phyloP scores from a whole-genome alignment of 768 basidiomycete genomes.

The Cubamyces sp. region DNA sequence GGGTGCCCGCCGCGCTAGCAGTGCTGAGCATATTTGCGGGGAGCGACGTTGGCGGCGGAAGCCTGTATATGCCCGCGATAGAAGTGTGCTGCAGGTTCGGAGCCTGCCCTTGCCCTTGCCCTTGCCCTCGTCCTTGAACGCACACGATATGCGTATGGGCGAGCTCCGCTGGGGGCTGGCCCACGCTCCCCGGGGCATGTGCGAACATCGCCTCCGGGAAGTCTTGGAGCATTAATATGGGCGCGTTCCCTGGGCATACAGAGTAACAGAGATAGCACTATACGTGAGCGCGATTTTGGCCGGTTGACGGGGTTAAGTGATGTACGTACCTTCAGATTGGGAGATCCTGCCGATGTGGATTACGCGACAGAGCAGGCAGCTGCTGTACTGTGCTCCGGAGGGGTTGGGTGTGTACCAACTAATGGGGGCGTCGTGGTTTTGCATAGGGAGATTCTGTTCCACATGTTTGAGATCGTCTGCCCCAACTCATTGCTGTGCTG shows the following conservation, averaged over 20 bases:
- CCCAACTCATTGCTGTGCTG: too few relatives aligned
- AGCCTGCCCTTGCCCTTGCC: not conserved
- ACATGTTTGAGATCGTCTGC: too few relatives aligned
- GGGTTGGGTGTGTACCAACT: not conserved
- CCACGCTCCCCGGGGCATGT: not conserved
- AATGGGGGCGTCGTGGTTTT: not conserved
- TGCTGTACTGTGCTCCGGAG: not conserved
- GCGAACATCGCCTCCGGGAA: not conserved
- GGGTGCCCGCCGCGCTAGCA: too few relatives aligned
- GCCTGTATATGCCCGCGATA: not conserved
- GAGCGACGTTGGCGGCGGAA: not conserved
- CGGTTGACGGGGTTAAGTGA: not conserved
- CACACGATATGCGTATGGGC: not conserved
- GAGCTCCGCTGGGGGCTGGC: not conserved
- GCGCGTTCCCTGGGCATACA: not conserved
- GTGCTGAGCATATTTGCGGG: too few relatives aligned
- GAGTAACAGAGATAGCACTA: not conserved
- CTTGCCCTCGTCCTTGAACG: too few relatives aligned
- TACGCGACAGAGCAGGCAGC: constrained; percentile 3
- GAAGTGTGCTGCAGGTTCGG: not conserved
- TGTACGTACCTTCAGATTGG: not conserved
- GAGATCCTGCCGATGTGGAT: constrained; percentile 2
- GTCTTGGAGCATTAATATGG: not conserved
- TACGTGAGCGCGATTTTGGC: not conserved
- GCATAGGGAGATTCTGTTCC: not conserved